Percentiles rank a stretch among this genome's conserved stretches.
Conservation (phyloP, 257 asterid genomes). For the Capsicum pubescens region DNA sequence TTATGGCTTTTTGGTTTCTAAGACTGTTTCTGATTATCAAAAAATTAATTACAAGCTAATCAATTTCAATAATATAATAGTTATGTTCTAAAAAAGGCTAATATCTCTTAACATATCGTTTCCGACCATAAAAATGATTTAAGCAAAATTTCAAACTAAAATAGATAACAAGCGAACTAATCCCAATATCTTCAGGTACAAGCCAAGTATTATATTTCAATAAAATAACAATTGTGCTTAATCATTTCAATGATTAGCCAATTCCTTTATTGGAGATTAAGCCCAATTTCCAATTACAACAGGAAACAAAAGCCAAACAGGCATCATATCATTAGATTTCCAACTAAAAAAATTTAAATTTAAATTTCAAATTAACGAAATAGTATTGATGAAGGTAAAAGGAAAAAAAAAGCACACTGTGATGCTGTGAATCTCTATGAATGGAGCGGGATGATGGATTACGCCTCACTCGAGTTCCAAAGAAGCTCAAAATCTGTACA, state of each 20-base stretch:
- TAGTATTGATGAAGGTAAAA: too few relatives aligned
- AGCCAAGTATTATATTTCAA: too few relatives aligned
- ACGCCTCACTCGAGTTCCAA: neutral
- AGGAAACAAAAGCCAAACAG: neutral
- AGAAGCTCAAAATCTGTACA: constrained; percentile 43
- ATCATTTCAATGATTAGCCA: neutral
- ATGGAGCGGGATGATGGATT: constrained; percentile 33
- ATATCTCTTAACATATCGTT: neutral
- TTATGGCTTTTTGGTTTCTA: too few relatives aligned
- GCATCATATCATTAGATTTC: neutral
- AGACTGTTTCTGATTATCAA: neutral
- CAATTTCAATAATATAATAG: neutral
- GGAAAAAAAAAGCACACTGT: neutral
- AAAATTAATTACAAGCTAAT: neutral
- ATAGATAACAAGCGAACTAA: neutral
- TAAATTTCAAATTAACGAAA: neutral
- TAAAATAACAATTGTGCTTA: too few relatives aligned
- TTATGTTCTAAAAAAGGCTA: neutral
- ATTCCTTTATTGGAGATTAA: neutral
- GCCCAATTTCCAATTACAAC: neutral
- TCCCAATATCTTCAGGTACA: too few relatives aligned
- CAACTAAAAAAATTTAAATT: neutral
- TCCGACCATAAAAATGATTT: too few relatives aligned
- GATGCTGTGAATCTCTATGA: constrained; percentile 5
- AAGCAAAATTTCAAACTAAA: neutral